A percentile compares a stretch with the other conserved stretches of the same genome.
Conservation (phyloP, 768 basidiomycete species). For the Trametes coccinea region DNA sequence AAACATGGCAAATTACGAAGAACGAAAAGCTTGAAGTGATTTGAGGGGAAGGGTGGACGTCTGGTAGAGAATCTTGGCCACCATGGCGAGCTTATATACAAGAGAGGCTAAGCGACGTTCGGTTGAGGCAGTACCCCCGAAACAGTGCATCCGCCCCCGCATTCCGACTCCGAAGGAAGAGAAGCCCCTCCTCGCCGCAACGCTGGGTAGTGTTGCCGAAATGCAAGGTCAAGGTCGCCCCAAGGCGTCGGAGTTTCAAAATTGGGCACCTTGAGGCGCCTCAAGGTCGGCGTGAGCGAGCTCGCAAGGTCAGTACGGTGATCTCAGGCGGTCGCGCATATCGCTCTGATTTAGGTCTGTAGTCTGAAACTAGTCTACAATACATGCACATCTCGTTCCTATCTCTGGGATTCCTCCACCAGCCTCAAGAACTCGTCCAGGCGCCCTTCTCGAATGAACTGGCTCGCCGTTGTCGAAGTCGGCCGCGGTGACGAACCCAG, state of each 20-base stretch:
- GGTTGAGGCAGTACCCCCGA: too few species aligned
- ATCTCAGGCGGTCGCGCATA: background rate
- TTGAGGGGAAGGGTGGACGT: too few species aligned
- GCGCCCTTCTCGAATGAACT: background rate
- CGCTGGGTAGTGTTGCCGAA: too few species aligned
- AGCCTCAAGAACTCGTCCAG: background rate
- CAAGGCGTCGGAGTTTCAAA: background rate
- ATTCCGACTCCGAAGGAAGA: too few species aligned
- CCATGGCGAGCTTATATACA: too few species aligned
- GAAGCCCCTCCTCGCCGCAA: too few species aligned
- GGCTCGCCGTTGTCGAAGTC: background rate
- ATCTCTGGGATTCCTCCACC: background rate
- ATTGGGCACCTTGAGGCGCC: background rate
- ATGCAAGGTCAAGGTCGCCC: background rate
- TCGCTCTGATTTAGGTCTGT: background rate
- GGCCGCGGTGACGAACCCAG: background rate
- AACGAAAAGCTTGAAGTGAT: too few species aligned
- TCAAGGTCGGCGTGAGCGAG: background rate
- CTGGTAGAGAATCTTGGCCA: too few species aligned
- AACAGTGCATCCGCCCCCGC: too few species aligned
- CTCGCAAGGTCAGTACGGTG: background rate
- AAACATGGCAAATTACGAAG: slow-evolving; percentile 35
- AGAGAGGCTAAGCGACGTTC: too few species aligned
- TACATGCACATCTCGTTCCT: background rate
- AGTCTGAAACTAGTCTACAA: background rate